Percentiles rank a stretch among this genome's conserved stretches.
phyloP scores from a whole-genome alignment of 208 protist genomes.

The Blastocrithidia nonstop region DNA sequence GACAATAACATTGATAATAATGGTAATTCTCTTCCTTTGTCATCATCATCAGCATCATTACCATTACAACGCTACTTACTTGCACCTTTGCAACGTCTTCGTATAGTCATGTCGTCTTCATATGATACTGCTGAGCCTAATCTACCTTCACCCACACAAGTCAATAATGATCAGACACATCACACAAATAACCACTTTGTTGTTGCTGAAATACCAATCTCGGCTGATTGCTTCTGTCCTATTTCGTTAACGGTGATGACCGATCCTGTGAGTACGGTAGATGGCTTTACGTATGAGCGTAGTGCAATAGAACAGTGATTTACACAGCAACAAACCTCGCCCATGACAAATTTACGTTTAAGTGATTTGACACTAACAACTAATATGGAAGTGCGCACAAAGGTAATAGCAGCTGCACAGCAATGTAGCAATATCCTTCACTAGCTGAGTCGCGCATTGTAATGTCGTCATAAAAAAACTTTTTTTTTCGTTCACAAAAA shows the following conservation, averaged over 20 bases:
- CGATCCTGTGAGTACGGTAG: conserved; percentile 66
- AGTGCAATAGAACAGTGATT: conserved; percentile 68
- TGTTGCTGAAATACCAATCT: conserved; percentile 10
- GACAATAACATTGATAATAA: no score
- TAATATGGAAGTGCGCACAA: conserved; percentile 13
- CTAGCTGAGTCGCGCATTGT: background rate
- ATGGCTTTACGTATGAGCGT: conserved; percentile 80
- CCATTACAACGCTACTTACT: no score
- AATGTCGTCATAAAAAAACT: background rate
- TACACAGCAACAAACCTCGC: conserved; percentile 15
- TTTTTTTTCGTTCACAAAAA: background rate
- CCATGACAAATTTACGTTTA: conserved; percentile 49
- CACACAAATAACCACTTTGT: conserved; percentile 5
- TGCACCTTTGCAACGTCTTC: no score
- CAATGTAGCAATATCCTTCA: no score
- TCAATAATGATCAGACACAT: background rate
- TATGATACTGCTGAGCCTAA: no score
- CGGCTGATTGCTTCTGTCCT: conserved; percentile 40
- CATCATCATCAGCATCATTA: no score
- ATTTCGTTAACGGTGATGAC: conserved; percentile 67
- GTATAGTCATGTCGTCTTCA: no score
- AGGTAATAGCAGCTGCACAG: conserved; percentile 12
- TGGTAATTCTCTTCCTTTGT: no score
- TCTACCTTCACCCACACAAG: no score
- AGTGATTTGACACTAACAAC: conserved; percentile 7